These are phyloP conservation scores for Aureobasidium mangrovei DNA, from an alignment of 2,329 filamentous ascomycete species.

Conservation along the genomic window DNA sequence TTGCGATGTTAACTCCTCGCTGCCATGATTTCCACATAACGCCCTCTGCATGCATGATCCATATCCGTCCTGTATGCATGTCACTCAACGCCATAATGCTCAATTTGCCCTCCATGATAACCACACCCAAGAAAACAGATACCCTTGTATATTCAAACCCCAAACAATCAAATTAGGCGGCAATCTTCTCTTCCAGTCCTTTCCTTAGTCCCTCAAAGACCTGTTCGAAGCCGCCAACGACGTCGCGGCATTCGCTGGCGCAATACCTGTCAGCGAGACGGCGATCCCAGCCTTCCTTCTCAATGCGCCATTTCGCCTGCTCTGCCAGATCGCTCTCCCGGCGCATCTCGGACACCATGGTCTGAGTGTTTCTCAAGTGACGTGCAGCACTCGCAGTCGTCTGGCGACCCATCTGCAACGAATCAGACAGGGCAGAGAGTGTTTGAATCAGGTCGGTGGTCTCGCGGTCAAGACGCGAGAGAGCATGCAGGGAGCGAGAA, in stretches of 20 bases:
- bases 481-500: constrained; percentile 53
- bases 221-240: constrained; percentile 86
- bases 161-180: constrained; percentile 5
- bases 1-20: background rate
- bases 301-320: constrained; percentile 73
- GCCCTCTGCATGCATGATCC: constrained; percentile 1
- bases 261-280: constrained; percentile 70
- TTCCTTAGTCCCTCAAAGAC: constrained; percentile 73
- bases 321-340: constrained; percentile 75
- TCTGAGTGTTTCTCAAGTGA: constrained; percentile 69
- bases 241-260: constrained; percentile 72
- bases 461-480: constrained; percentile 58
- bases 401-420: constrained; percentile 87
- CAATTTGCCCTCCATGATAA: background rate
- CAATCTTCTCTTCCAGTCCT: constrained; percentile 11
- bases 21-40: background rate
- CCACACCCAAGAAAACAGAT: background rate
- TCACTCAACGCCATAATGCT: constrained; percentile 7
- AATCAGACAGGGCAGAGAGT: constrained; percentile 79
- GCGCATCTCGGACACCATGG: constrained; percentile 76
- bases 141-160: background rate
- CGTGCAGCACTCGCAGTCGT: constrained; percentile 73
- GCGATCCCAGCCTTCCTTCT: constrained; percentile 76
- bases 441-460: constrained; percentile 66
- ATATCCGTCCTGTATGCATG: background rate